These are phyloP conservation scores for Tuber indicum DNA, from an alignment of 495 filamentous ascomycete genomes.

Conservation along the genomic window DNA sequence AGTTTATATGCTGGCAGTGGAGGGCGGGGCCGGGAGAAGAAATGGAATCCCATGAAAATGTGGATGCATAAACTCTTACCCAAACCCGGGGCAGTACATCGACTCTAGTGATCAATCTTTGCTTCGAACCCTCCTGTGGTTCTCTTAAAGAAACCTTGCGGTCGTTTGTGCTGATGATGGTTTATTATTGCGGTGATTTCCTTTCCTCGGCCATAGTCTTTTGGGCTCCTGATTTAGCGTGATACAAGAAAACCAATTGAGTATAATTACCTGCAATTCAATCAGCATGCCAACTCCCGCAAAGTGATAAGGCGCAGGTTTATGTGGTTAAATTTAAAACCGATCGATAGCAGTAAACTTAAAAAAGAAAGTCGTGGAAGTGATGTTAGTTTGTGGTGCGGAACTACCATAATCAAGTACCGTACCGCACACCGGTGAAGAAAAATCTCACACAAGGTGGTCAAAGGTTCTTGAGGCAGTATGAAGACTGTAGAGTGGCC, in stretches of 20 bases:
- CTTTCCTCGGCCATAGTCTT: neutral
- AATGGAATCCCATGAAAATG: neutral
- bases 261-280: neutral
- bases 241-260: neutral
- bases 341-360: neutral
- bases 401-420: neutral
- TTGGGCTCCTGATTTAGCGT: neutral
- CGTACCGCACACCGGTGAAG: neutral
- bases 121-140: neutral
- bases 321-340: neutral
- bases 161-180: neutral
- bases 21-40: conserved; percentile 28
- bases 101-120: neutral
- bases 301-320: neutral
- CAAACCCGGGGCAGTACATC: neutral
- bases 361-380: neutral
- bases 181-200: neutral
- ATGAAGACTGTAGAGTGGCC: neutral
- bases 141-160: neutral
- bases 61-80: neutral
- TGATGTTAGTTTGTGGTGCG: neutral
- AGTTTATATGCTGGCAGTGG: conserved; percentile 78
- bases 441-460: neutral
- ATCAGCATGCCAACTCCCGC: neutral
- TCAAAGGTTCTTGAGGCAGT: neutral